Conservation (phyloP, 208 protist species). For the Trypanosomatidae sp. region DNA sequence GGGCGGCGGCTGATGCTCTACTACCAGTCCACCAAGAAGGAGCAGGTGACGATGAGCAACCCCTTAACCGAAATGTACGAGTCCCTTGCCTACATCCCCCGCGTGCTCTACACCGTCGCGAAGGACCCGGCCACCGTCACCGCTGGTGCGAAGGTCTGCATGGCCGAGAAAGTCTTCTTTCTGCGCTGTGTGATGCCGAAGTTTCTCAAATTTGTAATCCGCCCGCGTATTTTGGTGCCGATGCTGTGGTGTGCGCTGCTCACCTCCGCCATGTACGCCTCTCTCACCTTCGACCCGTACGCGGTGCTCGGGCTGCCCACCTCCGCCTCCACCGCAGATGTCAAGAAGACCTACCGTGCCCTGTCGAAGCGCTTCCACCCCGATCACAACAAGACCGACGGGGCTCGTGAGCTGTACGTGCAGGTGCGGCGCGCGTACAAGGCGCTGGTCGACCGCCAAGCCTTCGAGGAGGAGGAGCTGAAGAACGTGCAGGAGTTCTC, state of each 20-base stretch:
- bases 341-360: constrained; percentile 86
- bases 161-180: constrained; percentile 76
- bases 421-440: constrained; percentile 92
- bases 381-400: constrained; percentile 90
- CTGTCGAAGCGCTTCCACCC: constrained; percentile 88
- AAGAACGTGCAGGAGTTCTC: constrained; percentile 68
- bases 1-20: constrained; percentile 55
- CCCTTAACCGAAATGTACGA: constrained; percentile 61
- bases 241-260: constrained; percentile 82
- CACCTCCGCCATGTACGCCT: constrained; percentile 87
- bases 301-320: constrained; percentile 64
- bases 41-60: constrained; percentile 37
- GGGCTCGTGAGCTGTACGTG: constrained; percentile 87
- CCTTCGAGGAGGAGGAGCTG: constrained; percentile 88
- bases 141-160: constrained; percentile 66
- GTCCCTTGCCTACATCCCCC: constrained; percentile 65
- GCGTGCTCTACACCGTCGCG: constrained; percentile 33
- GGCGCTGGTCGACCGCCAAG: constrained; percentile 87
- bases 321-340: constrained; percentile 66
- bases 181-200: constrained; percentile 79
- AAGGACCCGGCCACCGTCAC: constrained; percentile 50
- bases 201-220: constrained; percentile 86
- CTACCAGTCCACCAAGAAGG: constrained; percentile 59
- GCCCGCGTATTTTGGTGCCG: constrained; percentile 79
- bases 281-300: constrained; percentile 88